phyloP scores from a whole-genome alignment of 2,329 filamentous ascomycete genomes.

The Penicillium sp. region DNA sequence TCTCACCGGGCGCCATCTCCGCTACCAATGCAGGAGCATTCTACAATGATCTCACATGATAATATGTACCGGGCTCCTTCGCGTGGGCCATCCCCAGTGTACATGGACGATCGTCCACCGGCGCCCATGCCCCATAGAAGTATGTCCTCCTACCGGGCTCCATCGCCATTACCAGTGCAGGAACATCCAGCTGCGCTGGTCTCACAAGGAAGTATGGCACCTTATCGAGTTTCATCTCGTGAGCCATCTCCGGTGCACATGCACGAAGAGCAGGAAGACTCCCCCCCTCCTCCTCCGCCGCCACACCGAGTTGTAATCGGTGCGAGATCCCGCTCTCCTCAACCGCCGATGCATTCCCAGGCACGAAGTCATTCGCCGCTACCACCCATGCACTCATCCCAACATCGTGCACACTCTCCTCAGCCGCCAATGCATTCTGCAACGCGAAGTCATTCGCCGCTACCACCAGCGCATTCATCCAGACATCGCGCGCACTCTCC shows the following conservation, averaged over 20 bases:
- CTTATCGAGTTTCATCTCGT: slow-evolving; percentile 15
- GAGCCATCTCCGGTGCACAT: slow-evolving; percentile 34
- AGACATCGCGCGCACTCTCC: slow-evolving; percentile 9
- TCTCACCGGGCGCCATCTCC: slow-evolving; percentile 3
- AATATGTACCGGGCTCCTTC: slow-evolving; percentile 13
- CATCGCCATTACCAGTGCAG: slow-evolving; percentile 1
- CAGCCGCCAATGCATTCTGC: slow-evolving; percentile 16
- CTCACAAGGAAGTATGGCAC: slow-evolving; percentile 1
- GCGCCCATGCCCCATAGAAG: neutral
- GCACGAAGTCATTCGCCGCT: slow-evolving; percentile 13
- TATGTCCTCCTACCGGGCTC: slow-evolving; percentile 2
- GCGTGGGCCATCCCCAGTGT: slow-evolving; percentile 27
- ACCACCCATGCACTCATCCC: slow-evolving; percentile 13
- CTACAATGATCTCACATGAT: slow-evolving; percentile 3
- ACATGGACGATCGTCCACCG: slow-evolving; percentile 32
- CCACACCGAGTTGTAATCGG: slow-evolving; percentile 64
- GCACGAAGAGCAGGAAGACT: slow-evolving; percentile 57
- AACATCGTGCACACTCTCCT: slow-evolving; percentile 10
- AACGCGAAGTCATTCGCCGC: slow-evolving; percentile 12
- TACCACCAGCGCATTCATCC: slow-evolving; percentile 14
- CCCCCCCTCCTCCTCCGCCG: slow-evolving; percentile 80
- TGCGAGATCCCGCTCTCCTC: slow-evolving; percentile 20
- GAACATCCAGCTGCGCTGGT: neutral
- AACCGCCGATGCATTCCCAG: slow-evolving; percentile 12
- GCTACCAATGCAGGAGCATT: slow-evolving; percentile 1